Base-by-base conservation (phyloP, 73 alveolate genomes). In the Paramecium sexaurelia region DNA sequence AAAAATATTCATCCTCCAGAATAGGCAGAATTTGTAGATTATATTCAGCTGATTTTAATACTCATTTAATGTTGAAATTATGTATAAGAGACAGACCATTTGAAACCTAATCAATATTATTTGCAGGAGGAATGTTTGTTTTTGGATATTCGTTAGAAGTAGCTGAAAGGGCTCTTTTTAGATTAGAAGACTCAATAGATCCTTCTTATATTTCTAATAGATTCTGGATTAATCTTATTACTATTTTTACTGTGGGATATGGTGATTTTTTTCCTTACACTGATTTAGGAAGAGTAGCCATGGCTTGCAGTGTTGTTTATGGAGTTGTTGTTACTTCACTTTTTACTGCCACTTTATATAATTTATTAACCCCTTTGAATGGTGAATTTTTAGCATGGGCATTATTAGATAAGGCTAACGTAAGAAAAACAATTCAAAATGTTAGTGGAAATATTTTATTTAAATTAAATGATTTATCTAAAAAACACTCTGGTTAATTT, bases 241-340 rank as follows among this genome's bases (percentile, higher is more conserved):
- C 92, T 0, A 51, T 85, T 5, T 29, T 55, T 32, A 85, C 92
- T 1, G 69, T 85, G 10, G 92, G 92, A 10, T 85, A 85, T 55
- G 92, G 92, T 24, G 92, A 85, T 11, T 85, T 85, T 32, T 85
- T 35, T 55, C 92, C 92, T 0, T 20, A 26, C 5, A 85, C 92
- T 32, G 56, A 32, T 51, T 36, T 85, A 8, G 92, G 92, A 15
- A 85, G 92, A 85, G 27, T 78, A 24, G 40, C 90, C 4, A 45
- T 78, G 68, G 27, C 47, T 40, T 29, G 45, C 7, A 24, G 90
- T 45, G 68, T 78, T 0, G 43, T 78, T 78, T 78, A 41, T 78
- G 90, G 90, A 17, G 73, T 78, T 9, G 40, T 61, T 1, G 43
- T 37, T 13, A 45, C 90, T 5, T 78, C 90, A 17, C 55, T 78